A percentile compares a stretch with the other conserved stretches of the same genome.
Evolutionary conservation across 2,329 filamentous ascomycete species (phyloP).

Genomic region (Apiospora kogelbergensis): DNA sequence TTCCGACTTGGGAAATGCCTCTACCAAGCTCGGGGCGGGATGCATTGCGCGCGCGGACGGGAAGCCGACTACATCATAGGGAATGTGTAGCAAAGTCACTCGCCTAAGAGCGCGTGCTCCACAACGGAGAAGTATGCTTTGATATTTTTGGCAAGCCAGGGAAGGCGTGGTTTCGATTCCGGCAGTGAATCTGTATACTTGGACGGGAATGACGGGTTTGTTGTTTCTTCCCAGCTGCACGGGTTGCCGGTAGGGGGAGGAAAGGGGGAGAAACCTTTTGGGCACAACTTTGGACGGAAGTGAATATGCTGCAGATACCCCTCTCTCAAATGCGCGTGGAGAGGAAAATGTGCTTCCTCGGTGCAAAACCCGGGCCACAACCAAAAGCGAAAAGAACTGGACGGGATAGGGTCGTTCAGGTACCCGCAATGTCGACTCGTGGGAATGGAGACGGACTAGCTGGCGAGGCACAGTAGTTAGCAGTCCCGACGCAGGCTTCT

Average conservation of each 20-base stretch:
- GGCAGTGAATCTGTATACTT: neutral
- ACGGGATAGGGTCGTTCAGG: slow-evolving; percentile 4
- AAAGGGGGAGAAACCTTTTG: slow-evolving; percentile 5
- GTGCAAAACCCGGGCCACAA: slow-evolving; percentile 4
- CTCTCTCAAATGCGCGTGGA: slow-evolving; percentile 6
- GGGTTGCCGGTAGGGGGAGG: neutral
- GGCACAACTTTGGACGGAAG: slow-evolving; percentile 6
- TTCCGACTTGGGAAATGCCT: slow-evolving; percentile 35
- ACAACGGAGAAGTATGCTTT: neutral
- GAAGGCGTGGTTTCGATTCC: neutral
- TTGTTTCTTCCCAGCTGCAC: slow-evolving; percentile 1
- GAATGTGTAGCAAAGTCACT: slow-evolving; percentile 7
- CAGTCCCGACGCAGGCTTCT: neutral
- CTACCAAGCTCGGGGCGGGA: slow-evolving; percentile 34
- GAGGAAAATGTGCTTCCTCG: slow-evolving; percentile 7
- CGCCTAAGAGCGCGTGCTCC: slow-evolving; percentile 8
- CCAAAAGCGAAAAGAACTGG: slow-evolving; percentile 2
- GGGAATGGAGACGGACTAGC: neutral
- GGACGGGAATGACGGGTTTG: neutral
- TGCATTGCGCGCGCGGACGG: slow-evolving; percentile 25
- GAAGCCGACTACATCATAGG: slow-evolving; percentile 12
- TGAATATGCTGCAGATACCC: slow-evolving; percentile 7
- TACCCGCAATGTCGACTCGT: slow-evolving; percentile 3
- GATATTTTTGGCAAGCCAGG: neutral
- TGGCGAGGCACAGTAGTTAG: neutral